Conservation (phyloP, 2,329 filamentous ascomycete genomes). For the Colletotrichum phormii region DNA sequence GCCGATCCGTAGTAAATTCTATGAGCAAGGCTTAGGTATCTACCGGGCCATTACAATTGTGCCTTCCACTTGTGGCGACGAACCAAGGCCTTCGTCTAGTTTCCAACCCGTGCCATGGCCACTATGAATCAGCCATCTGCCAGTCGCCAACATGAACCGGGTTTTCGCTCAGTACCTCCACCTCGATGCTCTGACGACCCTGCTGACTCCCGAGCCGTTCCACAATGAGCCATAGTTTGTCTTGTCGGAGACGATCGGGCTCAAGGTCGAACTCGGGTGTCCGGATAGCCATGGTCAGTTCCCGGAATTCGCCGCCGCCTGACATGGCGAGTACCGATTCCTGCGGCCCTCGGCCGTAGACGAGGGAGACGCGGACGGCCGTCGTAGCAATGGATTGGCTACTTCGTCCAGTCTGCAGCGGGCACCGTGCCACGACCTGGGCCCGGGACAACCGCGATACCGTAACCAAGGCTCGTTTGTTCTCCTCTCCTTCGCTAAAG, state of each 20-base stretch:
- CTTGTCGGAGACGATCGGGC: constrained; percentile 65
- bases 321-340: constrained; percentile 74
- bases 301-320: constrained; percentile 79
- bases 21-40: not conserved
- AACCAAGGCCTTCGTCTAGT: not conserved
- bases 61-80: not conserved
- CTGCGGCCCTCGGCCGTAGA: constrained; percentile 78
- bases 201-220: constrained; percentile 76
- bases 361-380: constrained; percentile 75
- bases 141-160: constrained; percentile 56
- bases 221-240: constrained; percentile 82
- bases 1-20: not conserved
- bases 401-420: constrained; percentile 10
- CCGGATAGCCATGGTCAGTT: constrained; percentile 73
- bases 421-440: constrained; percentile 60
- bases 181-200: constrained; percentile 57
- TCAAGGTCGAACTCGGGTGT: constrained; percentile 81
- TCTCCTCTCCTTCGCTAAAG: constrained; percentile 57
- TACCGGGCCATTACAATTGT: too few relatives aligned
- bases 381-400: constrained; percentile 46
- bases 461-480: constrained; percentile 53
- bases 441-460: constrained; percentile 68
- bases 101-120: not conserved
- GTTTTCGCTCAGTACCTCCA: constrained; percentile 64
- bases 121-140: constrained; percentile 45